Conservation (phyloP, 169 alveolate species). For the Eimeria falciformis region DNA sequence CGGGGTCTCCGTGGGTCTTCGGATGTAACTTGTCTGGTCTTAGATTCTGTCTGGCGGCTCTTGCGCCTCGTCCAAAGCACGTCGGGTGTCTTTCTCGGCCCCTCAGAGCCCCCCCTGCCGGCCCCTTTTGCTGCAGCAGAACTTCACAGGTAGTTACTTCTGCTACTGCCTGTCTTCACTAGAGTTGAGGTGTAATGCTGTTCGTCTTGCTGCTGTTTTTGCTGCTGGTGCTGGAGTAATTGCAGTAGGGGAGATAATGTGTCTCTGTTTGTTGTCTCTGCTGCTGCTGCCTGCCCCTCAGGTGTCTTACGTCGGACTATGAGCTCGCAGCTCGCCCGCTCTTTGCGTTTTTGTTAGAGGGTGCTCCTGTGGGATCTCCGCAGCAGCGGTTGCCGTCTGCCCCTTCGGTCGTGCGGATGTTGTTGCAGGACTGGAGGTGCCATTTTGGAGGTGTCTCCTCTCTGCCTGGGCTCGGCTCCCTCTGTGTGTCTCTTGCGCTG, state of each 20-base stretch:
- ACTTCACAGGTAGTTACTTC: slow-evolving; percentile 3
- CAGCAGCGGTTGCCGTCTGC: slow-evolving; percentile 40
- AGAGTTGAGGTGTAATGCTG: too few relatives aligned
- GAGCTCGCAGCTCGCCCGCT: slow-evolving; percentile 18
- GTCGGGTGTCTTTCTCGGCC: slow-evolving; percentile 2
- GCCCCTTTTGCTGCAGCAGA: slow-evolving; percentile 58
- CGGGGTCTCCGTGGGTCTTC: too few relatives aligned
- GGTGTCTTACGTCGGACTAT: slow-evolving; percentile 50
- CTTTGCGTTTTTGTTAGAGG: slow-evolving; percentile 19
- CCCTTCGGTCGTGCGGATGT: slow-evolving; percentile 22
- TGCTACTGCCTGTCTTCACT: too few relatives aligned
- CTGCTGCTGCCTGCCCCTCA: slow-evolving; percentile 34
- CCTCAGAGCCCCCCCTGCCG: background rate
- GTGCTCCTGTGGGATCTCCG: background rate
- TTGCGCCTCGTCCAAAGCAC: slow-evolving; percentile 31
- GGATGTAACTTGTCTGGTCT: slow-evolving; percentile 33
- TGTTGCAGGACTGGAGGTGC: slow-evolving; percentile 44
- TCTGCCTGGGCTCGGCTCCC: background rate
- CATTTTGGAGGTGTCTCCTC: background rate
- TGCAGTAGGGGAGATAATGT: background rate
- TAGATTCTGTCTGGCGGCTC: slow-evolving; percentile 47
- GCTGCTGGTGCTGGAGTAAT: background rate
- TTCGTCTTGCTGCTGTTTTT: background rate
- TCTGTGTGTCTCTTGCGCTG: slow-evolving; percentile 14
- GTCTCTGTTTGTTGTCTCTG: background rate